Evolutionary conservation across 345 rosid genomes (phyloP).

Genomic region (Eucalyptus sp.): DNA sequence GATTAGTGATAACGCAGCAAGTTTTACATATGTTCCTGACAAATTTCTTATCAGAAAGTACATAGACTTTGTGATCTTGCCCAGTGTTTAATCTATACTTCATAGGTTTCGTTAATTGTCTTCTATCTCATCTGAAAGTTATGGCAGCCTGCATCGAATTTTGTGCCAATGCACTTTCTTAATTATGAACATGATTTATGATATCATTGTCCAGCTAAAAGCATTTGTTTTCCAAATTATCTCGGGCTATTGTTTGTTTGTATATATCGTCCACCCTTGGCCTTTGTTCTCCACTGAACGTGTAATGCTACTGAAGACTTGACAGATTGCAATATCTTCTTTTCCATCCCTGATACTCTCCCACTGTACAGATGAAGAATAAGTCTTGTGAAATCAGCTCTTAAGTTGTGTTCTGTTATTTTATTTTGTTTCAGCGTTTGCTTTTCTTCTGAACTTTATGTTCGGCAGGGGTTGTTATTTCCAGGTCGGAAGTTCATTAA

Average conservation of each 20-base stretch:
- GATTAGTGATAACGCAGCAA: neutral
- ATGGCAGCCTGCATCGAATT: neutral
- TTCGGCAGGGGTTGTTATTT: constrained; percentile 80
- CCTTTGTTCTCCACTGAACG: neutral
- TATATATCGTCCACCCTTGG: neutral
- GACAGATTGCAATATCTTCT: neutral
- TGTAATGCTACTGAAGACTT: neutral
- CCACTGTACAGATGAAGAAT: neutral
- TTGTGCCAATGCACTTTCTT: neutral
- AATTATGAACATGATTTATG: neutral
- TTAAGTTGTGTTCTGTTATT: neutral
- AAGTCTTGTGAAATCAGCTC: neutral
- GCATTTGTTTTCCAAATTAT: neutral
- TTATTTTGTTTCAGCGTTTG: neutral
- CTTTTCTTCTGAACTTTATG: constrained; percentile 10
- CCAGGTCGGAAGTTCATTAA: constrained; percentile 62
- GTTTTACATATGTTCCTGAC: neutral
- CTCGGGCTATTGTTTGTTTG: neutral
- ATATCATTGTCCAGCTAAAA: neutral
- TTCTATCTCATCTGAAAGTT: neutral
- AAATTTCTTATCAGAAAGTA: neutral
- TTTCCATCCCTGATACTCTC: neutral
- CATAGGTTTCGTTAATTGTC: neutral
- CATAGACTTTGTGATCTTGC: neutral
- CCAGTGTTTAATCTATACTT: neutral